phyloP scores from a whole-genome alignment of 108 stramenopile species.

The Nitzschia putrida region DNA sequence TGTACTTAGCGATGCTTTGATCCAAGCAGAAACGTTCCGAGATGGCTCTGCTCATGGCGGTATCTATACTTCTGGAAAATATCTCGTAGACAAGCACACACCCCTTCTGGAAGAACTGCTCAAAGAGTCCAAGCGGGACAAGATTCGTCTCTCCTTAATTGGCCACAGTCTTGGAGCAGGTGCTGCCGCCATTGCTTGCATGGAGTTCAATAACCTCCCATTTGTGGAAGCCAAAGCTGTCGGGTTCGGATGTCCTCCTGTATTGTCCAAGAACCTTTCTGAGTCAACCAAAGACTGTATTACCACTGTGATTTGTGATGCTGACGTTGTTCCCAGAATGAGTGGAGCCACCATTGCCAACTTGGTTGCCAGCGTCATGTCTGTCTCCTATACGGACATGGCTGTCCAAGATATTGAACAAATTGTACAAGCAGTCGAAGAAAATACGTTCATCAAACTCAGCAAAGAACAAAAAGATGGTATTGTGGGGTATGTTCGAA shows the following conservation, averaged over 20 bases:
- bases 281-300: constrained; percentile 66
- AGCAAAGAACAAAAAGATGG: constrained; percentile 6
- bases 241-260: constrained; percentile 80
- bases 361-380: constrained; percentile 52
- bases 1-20: constrained; percentile 68
- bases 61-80: constrained; percentile 56
- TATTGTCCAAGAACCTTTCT: constrained; percentile 57
- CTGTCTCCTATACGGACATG: constrained; percentile 7
- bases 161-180: constrained; percentile 82
- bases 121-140: constrained; percentile 44
- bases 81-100: constrained; percentile 63
- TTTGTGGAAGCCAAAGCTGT: constrained; percentile 54
- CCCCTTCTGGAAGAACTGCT: constrained; percentile 51
- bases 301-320: constrained; percentile 71
- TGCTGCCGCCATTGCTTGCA: constrained; percentile 73
- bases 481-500: constrained; percentile 11
- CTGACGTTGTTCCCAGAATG: constrained; percentile 74
- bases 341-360: constrained; percentile 62
- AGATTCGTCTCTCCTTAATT: constrained; percentile 58
- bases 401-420: constrained; percentile 12
- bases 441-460: constrained; percentile 6
- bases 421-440: constrained; percentile 8
- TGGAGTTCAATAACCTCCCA: constrained; percentile 57
- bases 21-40: constrained; percentile 57
- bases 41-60: constrained; percentile 72